Evolutionary conservation across 2,329 filamentous ascomycete genomes (phyloP).

Genomic region (Fusarium gaditjirri): DNA sequence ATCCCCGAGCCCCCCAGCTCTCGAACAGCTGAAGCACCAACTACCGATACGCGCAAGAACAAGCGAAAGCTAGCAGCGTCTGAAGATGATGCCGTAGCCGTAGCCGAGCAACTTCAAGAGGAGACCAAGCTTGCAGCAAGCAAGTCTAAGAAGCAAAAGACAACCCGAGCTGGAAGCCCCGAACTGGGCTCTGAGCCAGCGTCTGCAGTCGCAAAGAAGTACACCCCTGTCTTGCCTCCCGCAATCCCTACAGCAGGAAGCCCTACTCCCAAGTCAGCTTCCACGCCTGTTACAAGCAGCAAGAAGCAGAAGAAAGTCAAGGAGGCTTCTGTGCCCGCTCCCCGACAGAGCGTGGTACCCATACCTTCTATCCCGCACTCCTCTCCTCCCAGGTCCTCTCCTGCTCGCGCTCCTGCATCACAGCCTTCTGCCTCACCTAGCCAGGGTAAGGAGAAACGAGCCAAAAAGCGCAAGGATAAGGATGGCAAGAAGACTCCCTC

Average conservation of each 20-base stretch:
- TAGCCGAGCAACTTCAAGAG: conserved; percentile 49
- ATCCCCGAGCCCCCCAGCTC: conserved; percentile 17
- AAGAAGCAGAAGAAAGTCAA: conserved; percentile 47
- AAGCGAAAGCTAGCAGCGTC: conserved; percentile 52
- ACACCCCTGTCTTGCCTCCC: conserved; percentile 50
- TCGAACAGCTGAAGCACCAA: conserved; percentile 28
- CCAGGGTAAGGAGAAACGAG: conserved; percentile 45
- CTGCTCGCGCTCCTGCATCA: conserved; percentile 30
- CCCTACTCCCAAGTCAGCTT: conserved; percentile 39
- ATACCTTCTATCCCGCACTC: conserved; percentile 51
- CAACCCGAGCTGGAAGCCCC: conserved; percentile 47
- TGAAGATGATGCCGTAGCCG: conserved; percentile 52
- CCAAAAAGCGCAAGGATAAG: conserved; percentile 47
- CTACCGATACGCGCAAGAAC: conserved; percentile 47
- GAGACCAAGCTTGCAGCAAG: conserved; percentile 50
- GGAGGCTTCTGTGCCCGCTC: conserved; percentile 46
- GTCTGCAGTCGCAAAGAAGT: conserved; percentile 44
- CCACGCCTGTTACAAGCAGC: conserved; percentile 35
- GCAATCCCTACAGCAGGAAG: conserved; percentile 43
- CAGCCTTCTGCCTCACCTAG: conserved; percentile 34
- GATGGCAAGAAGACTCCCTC: conserved; percentile 39
- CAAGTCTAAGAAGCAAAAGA: conserved; percentile 57
- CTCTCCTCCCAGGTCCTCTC: conserved; percentile 42
- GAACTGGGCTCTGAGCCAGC: conserved; percentile 49
- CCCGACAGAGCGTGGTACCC: conserved; percentile 48